Evolutionary conservation across 495 filamentous ascomycete genomes (phyloP), one percentile per base, ranked within the genome.

Genomic region (Penicillium antarcticum): DNA sequence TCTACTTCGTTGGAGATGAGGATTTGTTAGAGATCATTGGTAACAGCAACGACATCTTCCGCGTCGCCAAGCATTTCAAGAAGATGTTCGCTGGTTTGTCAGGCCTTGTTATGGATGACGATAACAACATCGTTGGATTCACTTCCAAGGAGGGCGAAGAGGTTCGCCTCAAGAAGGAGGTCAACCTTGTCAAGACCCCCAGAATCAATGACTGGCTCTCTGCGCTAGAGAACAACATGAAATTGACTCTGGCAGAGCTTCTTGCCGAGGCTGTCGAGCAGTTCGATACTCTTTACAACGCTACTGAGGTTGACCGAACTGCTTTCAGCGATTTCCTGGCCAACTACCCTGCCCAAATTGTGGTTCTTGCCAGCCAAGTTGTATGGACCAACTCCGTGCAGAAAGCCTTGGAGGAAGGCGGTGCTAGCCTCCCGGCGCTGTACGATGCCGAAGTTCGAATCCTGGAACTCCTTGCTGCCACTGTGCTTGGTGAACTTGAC

Each of bases 11-110:
- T 48, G 94, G 94, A 66, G 94, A 99, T 60, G 94, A 99, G 69
- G 94, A 99, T 68, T 74, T 99, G 51, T 77, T 99, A n/a, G 94
- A 99, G 69, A 99, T 99, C 69, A 99, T 99, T 44, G 94, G 94
- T 65, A 99, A 99, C 69, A 96, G 91, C 70, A 97, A 96, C 60
- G 94, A 99, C 60, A 95, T 92, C 10, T 75, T 90, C 59, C 90
- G 94, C 21, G 91, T 99, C 51, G 88, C 92, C 39, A 97, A 97
- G 68, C 94, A 99, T 68, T 89, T 99, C 75, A 90, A 95, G 70
- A 99, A 99, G 78, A 99, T 99, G 94, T 99, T 99, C 74, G 94
- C 94, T 47, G 94, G 94, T 43, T 75, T 99, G 19, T 89, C 85
- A 5, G 92, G 92, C 1, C 78, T 99, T 32, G 76, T 94, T 18